Base-by-base conservation (phyloP, 495 filamentous ascomycete species). In the Xylaria grammica region DNA sequence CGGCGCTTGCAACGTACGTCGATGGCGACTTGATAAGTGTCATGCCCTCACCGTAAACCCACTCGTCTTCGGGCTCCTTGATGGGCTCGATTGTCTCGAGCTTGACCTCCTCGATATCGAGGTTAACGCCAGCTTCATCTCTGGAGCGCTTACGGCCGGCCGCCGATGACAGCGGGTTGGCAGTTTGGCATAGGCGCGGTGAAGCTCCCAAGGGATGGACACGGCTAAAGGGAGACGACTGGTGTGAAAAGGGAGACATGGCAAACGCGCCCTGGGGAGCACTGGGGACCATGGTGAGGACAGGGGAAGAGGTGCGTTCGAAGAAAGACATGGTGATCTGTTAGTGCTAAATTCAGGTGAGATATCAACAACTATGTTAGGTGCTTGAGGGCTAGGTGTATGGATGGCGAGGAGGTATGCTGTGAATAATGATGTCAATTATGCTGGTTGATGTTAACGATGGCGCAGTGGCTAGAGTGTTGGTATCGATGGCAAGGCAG, bases 1-100 rank as follows among this genome's bases (percentile, higher is more conserved):
- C 84, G 48, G 89, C 88, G 44, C 88, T 85, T 63, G 89, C 74
- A 27, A 86, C 79, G 63, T 88, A 85, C 63, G 85, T 84, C 32
- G 83, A 84, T 20, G 72, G 68, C 13, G 89, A 89, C 69, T 91
- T 91, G 74, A 92, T 83, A 63, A 92, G 83, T 2, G 85, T 85
- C 89, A 93, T 93, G 51, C 90, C 90, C 55, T 88, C 86, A 62
- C 90, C 91, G 69, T 91, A 91, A 64, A 79, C 65, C 82, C 81
- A 87, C 66, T 80, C 84, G 62, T 82, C 81, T 72, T 83, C 85
- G 45, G 80, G 73, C 68, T 86, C 83, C 34, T 78, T 74, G 66
- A 73, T 70, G 36, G 75, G 74, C 54, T 74, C 72, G 45, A 74
- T 72, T 22, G 76, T 74, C 46, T 70, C 56, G 27, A 72, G 69